Percentiles rank a stretch among this genome's conserved stretches.
Conservation (phyloP, 805 yeast genomes). For the Candida krabiensis region DNA sequence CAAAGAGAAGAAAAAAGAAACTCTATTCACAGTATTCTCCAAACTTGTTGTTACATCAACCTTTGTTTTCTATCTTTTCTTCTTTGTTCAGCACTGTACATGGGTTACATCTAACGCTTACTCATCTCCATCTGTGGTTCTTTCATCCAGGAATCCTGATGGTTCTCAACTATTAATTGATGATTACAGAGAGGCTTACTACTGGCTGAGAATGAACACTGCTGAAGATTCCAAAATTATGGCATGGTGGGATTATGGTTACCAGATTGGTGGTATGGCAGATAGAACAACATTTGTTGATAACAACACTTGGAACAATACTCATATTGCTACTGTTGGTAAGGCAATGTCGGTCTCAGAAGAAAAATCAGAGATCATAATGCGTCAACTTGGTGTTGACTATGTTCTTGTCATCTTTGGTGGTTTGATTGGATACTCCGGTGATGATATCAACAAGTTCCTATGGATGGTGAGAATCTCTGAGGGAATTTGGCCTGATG, state of each 20-base stretch:
- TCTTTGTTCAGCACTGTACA: conserved; percentile 92
- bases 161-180: conserved; percentile 86
- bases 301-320: conserved; percentile 98
- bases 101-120: conserved; percentile 97
- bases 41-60: conserved; percentile 63
- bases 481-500: conserved; percentile 99
- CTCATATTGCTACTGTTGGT: conserved; percentile 98
- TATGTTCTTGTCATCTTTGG: conserved; percentile 93
- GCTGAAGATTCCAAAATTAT: conserved; percentile 93
- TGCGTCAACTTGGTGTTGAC: conserved; percentile 91
- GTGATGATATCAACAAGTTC: conserved; percentile 95
- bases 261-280: conserved; percentile 99
- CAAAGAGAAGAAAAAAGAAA: conserved; percentile 10
- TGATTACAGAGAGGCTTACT: conserved; percentile 98
- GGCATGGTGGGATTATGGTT: conserved; percentile 99
- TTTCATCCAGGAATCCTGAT: conserved; percentile 80
- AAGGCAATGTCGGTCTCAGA: conserved; percentile 94
- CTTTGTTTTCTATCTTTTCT: conserved; percentile 68
- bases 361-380: conserved; percentile 82
- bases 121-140: conserved; percentile 96
- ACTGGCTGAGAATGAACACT: conserved; percentile 98
- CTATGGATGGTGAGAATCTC: conserved; percentile 98
- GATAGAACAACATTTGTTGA: conserved; percentile 98
- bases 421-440: conserved; percentile 88
- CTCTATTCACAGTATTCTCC: conserved; percentile 44